A percentile compares a stretch with the other conserved stretches of the same genome.
phyloP scores from a whole-genome alignment of 208 protist genomes.

The Angomonas ambiguus region DNA sequence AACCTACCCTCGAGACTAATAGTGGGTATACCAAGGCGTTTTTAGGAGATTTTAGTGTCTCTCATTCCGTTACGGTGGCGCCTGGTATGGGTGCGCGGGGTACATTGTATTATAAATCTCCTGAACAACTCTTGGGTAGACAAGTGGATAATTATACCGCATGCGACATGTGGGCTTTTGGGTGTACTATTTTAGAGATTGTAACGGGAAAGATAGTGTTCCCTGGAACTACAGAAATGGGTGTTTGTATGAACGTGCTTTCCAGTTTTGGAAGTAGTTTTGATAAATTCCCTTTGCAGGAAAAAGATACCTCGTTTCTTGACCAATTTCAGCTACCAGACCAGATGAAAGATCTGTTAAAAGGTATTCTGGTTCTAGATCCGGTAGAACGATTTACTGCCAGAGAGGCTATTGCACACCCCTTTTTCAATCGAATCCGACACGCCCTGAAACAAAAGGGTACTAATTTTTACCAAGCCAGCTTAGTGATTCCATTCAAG shows the following conservation, averaged over 20 bases:
- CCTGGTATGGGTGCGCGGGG: conserved; percentile 27
- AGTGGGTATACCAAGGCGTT: conserved; percentile 28
- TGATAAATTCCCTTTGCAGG: conserved; percentile 31
- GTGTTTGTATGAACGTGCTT: conserved; percentile 61
- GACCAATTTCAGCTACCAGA: conserved; percentile 29
- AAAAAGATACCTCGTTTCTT: conserved; percentile 29
- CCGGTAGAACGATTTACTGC: conserved; percentile 40
- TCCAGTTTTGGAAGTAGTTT: conserved; percentile 53
- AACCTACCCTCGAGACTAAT: not conserved
- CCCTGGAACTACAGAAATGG: conserved; percentile 48
- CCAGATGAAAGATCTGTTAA: conserved; percentile 38
- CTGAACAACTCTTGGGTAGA: conserved; percentile 64
- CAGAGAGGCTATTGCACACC: conserved; percentile 45
- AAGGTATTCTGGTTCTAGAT: conserved; percentile 55
- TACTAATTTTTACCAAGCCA: not conserved
- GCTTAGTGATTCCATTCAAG: conserved; percentile 6
- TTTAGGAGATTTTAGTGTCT: conserved; percentile 74
- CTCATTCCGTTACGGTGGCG: conserved; percentile 34
- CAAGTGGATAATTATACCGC: conserved; percentile 32
- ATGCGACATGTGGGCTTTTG: conserved; percentile 76
- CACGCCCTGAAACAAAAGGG: not conserved
- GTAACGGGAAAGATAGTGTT: conserved; percentile 44
- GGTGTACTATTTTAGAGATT: conserved; percentile 75
- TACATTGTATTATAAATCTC: conserved; percentile 76
- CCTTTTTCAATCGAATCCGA: conserved; percentile 32